Conservation (phyloP, 495 filamentous ascomycete species). For the Cryomyces minteri region DNA sequence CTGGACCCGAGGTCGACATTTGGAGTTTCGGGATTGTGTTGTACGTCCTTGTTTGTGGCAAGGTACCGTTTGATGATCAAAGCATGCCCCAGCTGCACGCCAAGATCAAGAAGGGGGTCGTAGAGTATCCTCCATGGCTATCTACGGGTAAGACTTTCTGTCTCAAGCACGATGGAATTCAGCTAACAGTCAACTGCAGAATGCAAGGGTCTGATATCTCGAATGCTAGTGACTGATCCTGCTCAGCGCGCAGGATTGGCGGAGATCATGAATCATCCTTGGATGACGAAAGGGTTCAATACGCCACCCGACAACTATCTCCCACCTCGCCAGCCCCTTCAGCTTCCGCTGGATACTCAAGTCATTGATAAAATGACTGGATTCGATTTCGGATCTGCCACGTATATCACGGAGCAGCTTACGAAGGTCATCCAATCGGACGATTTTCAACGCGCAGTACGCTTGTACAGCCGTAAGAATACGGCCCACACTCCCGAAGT, state of each 20-base stretch:
- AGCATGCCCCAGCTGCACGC: slow-evolving; percentile 89
- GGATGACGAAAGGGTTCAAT: slow-evolving; percentile 89
- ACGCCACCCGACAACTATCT: slow-evolving; percentile 79
- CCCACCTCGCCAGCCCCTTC: slow-evolving; percentile 64
- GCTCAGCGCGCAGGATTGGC: slow-evolving; percentile 65
- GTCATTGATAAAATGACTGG: slow-evolving; percentile 90
- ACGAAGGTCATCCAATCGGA: slow-evolving; percentile 74
- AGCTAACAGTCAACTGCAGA: slow-evolving; percentile 32
- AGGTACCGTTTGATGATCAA: slow-evolving; percentile 97
- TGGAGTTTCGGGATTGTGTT: slow-evolving; percentile 99
- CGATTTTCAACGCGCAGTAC: slow-evolving; percentile 72
- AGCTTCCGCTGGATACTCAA: slow-evolving; percentile 64
- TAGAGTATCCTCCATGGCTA: slow-evolving; percentile 91
- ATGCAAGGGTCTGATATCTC: slow-evolving; percentile 80
- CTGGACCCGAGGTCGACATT: slow-evolving; percentile 89
- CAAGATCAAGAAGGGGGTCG: slow-evolving; percentile 94
- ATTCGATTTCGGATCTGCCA: slow-evolving; percentile 86
- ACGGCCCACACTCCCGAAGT: slow-evolving; percentile 36
- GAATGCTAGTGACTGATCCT: slow-evolving; percentile 95
- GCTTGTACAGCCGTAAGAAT: slow-evolving; percentile 44
- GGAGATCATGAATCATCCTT: slow-evolving; percentile 93
- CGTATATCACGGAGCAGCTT: slow-evolving; percentile 63
- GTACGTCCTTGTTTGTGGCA: slow-evolving; percentile 93
- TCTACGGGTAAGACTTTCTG: slow-evolving; percentile 47
- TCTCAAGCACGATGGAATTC: not conserved